Conservation (phyloP, 1,139 yeast genomes). For the Nakaseomyces glabratus region DNA sequence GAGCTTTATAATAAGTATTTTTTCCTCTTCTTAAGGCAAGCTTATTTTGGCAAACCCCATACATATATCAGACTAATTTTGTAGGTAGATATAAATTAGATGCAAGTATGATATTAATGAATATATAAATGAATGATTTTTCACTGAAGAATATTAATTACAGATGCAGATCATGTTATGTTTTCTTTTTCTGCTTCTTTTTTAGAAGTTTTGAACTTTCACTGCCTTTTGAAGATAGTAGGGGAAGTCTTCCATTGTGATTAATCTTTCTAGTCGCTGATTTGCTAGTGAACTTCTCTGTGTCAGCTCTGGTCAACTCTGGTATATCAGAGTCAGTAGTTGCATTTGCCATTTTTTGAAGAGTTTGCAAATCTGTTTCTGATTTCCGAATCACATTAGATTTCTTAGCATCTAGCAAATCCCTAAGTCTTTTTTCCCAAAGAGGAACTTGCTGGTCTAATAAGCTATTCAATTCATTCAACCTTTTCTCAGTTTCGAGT, state of each 20-base stretch:
- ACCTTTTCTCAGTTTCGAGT: conserved; percentile 61
- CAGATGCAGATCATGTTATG: too few species aligned
- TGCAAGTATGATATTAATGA: too few species aligned
- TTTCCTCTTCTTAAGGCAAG: too few species aligned
- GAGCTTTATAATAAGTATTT: too few species aligned
- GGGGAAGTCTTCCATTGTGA: background rate
- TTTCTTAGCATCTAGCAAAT: conserved; percentile 42
- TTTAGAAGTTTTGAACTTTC: background rate
- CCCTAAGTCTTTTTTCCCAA: conserved; percentile 54
- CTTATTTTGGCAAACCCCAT: too few species aligned
- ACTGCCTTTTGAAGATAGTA: background rate
- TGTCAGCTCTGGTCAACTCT: conserved; percentile 5
- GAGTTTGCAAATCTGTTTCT: conserved; percentile 22
- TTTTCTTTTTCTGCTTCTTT: background rate
- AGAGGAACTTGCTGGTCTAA: conserved; percentile 56
- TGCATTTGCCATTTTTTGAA: conserved; percentile 7
- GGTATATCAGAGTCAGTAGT: conserved; percentile 1
- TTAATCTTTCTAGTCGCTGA: background rate
- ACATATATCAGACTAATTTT: too few species aligned
- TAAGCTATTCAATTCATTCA: conserved; percentile 53
- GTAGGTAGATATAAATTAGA: too few species aligned
- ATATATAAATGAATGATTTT: too few species aligned
- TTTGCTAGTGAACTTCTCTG: conserved; percentile 1
- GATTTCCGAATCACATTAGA: conserved; percentile 28
- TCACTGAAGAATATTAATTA: too few species aligned